Conservation (phyloP, 228 moss, liverwort and hornwort genomes). For the Sphagnum magellanicum region DNA sequence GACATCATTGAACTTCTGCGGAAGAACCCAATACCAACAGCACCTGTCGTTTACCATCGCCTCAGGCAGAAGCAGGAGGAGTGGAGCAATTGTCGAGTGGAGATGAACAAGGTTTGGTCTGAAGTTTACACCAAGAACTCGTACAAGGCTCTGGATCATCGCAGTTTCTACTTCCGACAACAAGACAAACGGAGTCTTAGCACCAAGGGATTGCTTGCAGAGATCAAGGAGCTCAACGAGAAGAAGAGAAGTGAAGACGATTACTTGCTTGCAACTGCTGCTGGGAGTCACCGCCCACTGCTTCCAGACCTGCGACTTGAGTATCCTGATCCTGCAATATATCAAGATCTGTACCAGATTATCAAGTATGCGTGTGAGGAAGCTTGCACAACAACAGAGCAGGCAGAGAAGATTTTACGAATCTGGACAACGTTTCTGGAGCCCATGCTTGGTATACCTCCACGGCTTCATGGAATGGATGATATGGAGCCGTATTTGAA, state of each 20-base stretch:
- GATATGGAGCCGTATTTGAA: slow-evolving; percentile 49
- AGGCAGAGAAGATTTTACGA: slow-evolving; percentile 55
- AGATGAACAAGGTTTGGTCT: slow-evolving; percentile 92
- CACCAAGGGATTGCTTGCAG: slow-evolving; percentile 62
- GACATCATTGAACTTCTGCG: slow-evolving; percentile 61
- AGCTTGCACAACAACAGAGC: slow-evolving; percentile 55
- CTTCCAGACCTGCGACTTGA: slow-evolving; percentile 54
- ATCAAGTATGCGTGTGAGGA: slow-evolving; percentile 74
- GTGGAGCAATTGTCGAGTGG: slow-evolving; percentile 60
- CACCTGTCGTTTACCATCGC: slow-evolving; percentile 54
- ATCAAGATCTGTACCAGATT: slow-evolving; percentile 69
- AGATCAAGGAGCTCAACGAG: slow-evolving; percentile 81
- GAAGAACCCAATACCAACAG: slow-evolving; percentile 35
- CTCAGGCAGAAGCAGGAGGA: slow-evolving; percentile 81
- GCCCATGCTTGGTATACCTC: slow-evolving; percentile 58
- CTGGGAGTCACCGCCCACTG: slow-evolving; percentile 48
- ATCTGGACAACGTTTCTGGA: slow-evolving; percentile 68
- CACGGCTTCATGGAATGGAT: slow-evolving; percentile 49
- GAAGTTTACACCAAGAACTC: slow-evolving; percentile 83
- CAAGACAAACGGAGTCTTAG: slow-evolving; percentile 87
- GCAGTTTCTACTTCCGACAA: slow-evolving; percentile 89
- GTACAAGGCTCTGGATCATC: slow-evolving; percentile 79
- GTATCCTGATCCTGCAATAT: slow-evolving; percentile 47
- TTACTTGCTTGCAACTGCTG: slow-evolving; percentile 43
- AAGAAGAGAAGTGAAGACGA: slow-evolving; percentile 72